A percentile compares a stretch with the other conserved stretches of the same genome.
Conservation (phyloP, 176 grass and related monocot species). For the barley (Hordeum vulgare) region DNA sequence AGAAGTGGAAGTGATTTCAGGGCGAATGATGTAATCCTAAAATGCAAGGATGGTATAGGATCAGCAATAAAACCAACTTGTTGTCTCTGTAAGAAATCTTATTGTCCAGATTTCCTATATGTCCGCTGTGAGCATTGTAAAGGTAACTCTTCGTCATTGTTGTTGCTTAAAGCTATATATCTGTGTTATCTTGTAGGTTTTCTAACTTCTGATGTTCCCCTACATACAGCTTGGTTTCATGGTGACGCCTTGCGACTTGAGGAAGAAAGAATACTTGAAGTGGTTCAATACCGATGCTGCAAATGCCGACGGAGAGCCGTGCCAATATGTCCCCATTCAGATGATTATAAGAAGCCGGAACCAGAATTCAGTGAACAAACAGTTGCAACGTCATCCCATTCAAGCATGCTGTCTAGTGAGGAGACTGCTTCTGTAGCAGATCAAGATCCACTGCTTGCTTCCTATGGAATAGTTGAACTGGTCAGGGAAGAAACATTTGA, state of each 20-base stretch:
- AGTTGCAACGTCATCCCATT: conserved; percentile 32
- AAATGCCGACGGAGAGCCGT: conserved; percentile 77
- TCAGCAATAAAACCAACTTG: conserved; percentile 47
- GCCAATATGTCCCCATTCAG: conserved; percentile 66
- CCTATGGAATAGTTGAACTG: conserved; percentile 42
- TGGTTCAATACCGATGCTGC: conserved; percentile 78
- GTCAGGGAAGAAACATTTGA: conserved; percentile 22
- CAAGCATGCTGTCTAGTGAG: conserved; percentile 34
- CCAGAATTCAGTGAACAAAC: conserved; percentile 62
- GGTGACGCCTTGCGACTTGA: conserved; percentile 77
- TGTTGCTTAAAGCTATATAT: conserved; percentile 10
- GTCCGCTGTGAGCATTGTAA: conserved; percentile 71
- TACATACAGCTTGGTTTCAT: conserved; percentile 85
- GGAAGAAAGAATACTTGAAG: conserved; percentile 59
- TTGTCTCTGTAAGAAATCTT: conserved; percentile 72
- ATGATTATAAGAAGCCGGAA: conserved; percentile 50
- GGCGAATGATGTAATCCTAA: conserved; percentile 68
- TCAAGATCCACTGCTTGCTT: conserved; percentile 48
- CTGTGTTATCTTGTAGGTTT: conserved; percentile 18
- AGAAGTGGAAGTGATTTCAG: conserved; percentile 56
- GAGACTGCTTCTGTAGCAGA: conserved; percentile 31
- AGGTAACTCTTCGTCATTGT: conserved; percentile 40
- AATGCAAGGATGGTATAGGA: conserved; percentile 52
- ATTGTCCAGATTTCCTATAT: conserved; percentile 68
- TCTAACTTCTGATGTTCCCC: conserved; percentile 3